Evolutionary conservation across 1,284 basidiomycete genomes (phyloP).

Genomic region (Cutaneotrichosporon sp.): DNA sequence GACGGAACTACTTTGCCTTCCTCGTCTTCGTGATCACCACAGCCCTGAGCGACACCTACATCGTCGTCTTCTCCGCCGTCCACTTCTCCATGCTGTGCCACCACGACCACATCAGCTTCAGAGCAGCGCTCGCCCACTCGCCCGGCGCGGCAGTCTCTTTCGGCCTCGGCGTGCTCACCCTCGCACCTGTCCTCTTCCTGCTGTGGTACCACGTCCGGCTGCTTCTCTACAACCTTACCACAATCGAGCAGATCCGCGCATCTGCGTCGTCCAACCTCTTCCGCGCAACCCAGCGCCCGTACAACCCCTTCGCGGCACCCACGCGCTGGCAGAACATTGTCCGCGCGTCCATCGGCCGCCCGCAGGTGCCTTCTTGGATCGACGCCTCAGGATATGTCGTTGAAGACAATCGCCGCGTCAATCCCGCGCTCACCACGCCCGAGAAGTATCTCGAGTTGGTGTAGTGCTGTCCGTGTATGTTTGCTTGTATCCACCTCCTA

Average conservation of each 20-base stretch:
- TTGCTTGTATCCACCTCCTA: background rate
- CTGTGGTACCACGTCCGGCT: conserved; percentile 77
- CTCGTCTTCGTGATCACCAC: conserved; percentile 65
- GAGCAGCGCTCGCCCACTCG: conserved; percentile 57
- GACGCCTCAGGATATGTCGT: conserved; percentile 35
- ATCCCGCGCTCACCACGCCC: conserved; percentile 39
- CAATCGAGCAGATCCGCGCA: conserved; percentile 67
- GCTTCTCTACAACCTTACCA: conserved; percentile 76
- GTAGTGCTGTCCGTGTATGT: conserved; percentile 4
- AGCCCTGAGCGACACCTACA: conserved; percentile 65
- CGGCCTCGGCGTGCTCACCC: conserved; percentile 59
- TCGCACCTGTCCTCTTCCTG: conserved; percentile 76
- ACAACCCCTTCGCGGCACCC: conserved; percentile 44
- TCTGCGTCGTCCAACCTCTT: conserved; percentile 35
- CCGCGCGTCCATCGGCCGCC: conserved; percentile 40
- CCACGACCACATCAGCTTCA: conserved; percentile 56
- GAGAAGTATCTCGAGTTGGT: conserved; percentile 25
- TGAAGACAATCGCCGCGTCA: conserved; percentile 32
- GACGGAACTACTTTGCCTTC: conserved; percentile 86
- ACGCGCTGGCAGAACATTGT: conserved; percentile 39
- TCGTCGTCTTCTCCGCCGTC: conserved; percentile 73
- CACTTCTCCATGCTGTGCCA: conserved; percentile 67
- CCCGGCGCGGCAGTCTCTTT: conserved; percentile 75
- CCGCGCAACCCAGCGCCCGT: conserved; percentile 27
- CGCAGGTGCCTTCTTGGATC: conserved; percentile 47